Evolutionary conservation across 1,284 basidiomycete genomes (phyloP).

Genomic region (Ceratobasidium papillatum): DNA sequence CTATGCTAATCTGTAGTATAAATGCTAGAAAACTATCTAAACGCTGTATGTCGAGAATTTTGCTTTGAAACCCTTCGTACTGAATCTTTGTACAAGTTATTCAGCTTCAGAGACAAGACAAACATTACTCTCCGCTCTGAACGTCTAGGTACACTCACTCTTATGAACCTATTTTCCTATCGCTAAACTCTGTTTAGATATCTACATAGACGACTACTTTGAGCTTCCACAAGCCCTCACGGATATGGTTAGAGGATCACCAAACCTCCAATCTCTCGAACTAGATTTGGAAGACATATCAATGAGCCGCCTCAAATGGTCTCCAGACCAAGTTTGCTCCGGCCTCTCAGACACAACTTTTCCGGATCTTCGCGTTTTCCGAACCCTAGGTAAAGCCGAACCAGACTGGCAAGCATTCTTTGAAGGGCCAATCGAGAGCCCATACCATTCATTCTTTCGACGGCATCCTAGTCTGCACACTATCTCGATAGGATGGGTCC

Average conservation of each 20-base stretch:
- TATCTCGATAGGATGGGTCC: slow-evolving; percentile 8
- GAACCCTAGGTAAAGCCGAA: neutral
- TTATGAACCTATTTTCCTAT: no score
- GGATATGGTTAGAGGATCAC: slow-evolving; percentile 4
- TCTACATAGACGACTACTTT: neutral
- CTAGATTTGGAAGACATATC: neutral
- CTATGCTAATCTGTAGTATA: neutral
- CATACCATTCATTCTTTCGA: neutral
- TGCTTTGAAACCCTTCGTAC: neutral
- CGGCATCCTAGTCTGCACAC: neutral
- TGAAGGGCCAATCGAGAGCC: neutral
- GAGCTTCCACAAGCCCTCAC: neutral
- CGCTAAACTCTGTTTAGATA: neutral
- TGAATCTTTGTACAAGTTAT: neutral
- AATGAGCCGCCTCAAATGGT: neutral
- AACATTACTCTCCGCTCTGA: neutral
- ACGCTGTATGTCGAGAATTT: neutral
- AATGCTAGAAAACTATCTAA: neutral
- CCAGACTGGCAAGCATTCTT: slow-evolving; percentile 16
- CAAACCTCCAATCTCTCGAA: slow-evolving; percentile 14
- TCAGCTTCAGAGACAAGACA: neutral
- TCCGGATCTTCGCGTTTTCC: neutral
- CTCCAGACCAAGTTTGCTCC: slow-evolving; percentile 2
- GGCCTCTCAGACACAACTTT: neutral
- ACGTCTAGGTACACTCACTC: neutral